Evolutionary conservation across 2,329 filamentous ascomycete species (phyloP).

Genomic region (Diaporthe nobilis): DNA sequence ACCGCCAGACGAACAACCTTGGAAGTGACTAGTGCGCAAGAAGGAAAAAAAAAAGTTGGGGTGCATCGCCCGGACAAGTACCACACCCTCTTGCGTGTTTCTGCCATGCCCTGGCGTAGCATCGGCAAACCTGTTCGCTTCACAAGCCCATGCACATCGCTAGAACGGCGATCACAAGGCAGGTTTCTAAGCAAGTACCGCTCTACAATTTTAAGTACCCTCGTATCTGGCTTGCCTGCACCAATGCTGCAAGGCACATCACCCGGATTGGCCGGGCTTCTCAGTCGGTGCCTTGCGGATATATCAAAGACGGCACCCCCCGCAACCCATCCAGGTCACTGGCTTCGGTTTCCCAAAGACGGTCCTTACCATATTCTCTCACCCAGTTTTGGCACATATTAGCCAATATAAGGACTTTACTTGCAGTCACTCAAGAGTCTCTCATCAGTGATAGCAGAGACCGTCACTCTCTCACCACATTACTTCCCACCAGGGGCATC

Average conservation of each 20-base stretch:
- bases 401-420: slow-evolving; percentile 12
- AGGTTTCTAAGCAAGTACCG: slow-evolving; percentile 31
- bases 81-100: slow-evolving; percentile 26
- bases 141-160: slow-evolving; percentile 20
- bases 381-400: slow-evolving; percentile 12
- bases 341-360: not conserved
- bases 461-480: slow-evolving; percentile 18
- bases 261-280: slow-evolving; percentile 40
- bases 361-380: slow-evolving; percentile 29
- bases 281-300: slow-evolving; percentile 28
- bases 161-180: slow-evolving; percentile 30
- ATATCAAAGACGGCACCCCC: slow-evolving; percentile 41
- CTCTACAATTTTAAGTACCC: not conserved
- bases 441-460: slow-evolving; percentile 37
- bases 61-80: slow-evolving; percentile 29
- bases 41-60: slow-evolving; percentile 27
- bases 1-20: slow-evolving; percentile 20
- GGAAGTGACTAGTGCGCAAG: slow-evolving; percentile 19
- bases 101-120: slow-evolving; percentile 30
- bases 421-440: slow-evolving; percentile 7
- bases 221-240: slow-evolving; percentile 19
- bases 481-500: not conserved
- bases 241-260: slow-evolving; percentile 42
- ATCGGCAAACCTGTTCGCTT: slow-evolving; percentile 34
- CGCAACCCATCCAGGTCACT: not conserved